Percentiles rank a stretch among this genome's conserved stretches.
Evolutionary conservation across 208 protist species (phyloP).

Genomic region (Trypanosoma brucei): DNA sequence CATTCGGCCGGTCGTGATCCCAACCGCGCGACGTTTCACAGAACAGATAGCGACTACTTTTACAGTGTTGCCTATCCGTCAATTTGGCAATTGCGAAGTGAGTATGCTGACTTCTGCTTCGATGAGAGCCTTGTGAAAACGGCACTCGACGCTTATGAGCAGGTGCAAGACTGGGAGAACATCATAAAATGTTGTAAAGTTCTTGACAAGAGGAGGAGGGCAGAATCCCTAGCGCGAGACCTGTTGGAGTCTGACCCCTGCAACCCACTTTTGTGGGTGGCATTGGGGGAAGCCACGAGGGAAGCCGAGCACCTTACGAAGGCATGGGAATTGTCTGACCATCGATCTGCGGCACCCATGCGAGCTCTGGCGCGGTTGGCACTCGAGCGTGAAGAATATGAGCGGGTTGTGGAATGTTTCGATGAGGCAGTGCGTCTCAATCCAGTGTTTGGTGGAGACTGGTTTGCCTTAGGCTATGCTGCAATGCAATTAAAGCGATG

Average conservation of each 20-base stretch:
- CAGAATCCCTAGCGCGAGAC: constrained; percentile 80
- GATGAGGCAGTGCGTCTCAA: constrained; percentile 83
- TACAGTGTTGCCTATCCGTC: constrained; percentile 82
- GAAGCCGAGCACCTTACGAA: constrained; percentile 80
- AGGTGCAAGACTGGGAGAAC: constrained; percentile 82
- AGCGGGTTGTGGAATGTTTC: constrained; percentile 87
- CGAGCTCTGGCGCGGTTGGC: constrained; percentile 78
- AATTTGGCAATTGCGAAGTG: constrained; percentile 67
- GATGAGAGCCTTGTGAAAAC: constrained; percentile 85
- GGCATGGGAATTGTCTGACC: constrained; percentile 85
- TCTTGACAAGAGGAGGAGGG: constrained; percentile 82
- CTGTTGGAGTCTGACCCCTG: constrained; percentile 75
- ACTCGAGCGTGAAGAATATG: constrained; percentile 81
- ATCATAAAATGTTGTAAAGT: constrained; percentile 89
- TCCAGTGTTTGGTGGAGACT: constrained; percentile 88
- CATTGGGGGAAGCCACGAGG: constrained; percentile 86
- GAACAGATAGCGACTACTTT: constrained; percentile 66
- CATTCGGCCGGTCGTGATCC: constrained; percentile 53
- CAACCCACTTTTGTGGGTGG: constrained; percentile 87
- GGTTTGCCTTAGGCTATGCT: constrained; percentile 89
- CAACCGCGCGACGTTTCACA: constrained; percentile 35
- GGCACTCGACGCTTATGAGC: constrained; percentile 84
- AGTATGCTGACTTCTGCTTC: constrained; percentile 85
- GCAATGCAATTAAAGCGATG: constrained; percentile 65
- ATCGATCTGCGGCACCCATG: constrained; percentile 84